A percentile compares a stretch with the other conserved stretches of the same genome.
Evolutionary conservation across 495 filamentous ascomycete genomes (phyloP).

Genomic region (Lindgomyces ingoldianus): DNA sequence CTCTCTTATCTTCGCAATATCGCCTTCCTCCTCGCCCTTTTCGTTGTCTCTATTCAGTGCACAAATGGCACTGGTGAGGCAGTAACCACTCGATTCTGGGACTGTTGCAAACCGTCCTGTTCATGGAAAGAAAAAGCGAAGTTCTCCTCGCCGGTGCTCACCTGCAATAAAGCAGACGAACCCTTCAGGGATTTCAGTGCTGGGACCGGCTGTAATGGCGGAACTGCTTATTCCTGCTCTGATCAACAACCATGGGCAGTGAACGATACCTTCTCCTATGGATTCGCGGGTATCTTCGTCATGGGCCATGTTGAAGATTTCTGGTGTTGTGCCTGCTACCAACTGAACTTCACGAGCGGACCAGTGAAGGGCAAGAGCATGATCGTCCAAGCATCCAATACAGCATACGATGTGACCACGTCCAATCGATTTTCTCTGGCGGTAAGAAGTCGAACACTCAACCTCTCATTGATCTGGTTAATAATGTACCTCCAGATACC

Average conservation of each 20-base stretch:
- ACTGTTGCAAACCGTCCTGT: conserved; percentile 70
- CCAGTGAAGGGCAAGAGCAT: conserved; percentile 58
- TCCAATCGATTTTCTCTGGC: conserved; percentile 41
- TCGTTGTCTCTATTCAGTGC: conserved; percentile 33
- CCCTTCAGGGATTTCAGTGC: conserved; percentile 45
- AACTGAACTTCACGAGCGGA: conserved; percentile 42
- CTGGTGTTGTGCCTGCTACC: conserved; percentile 71
- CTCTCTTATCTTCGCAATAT: conserved; percentile 34
- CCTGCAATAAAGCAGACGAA: conserved; percentile 59
- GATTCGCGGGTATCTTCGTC: conserved; percentile 63
- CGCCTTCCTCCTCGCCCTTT: conserved; percentile 66
- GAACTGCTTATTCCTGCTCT: conserved; percentile 61
- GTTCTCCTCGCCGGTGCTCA: conserved; percentile 51
- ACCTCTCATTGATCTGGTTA: background rate
- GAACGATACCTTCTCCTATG: conserved; percentile 59
- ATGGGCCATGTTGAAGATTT: conserved; percentile 50
- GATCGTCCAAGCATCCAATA: conserved; percentile 69
- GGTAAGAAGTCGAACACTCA: conserved; percentile 20
- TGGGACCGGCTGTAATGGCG: conserved; percentile 53
- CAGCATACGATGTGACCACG: conserved; percentile 44
- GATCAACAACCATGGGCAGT: conserved; percentile 65
- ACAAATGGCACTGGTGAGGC: conserved; percentile 21
- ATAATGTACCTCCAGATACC: conserved; percentile 34
- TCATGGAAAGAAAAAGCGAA: conserved; percentile 61
- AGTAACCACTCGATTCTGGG: conserved; percentile 67